phyloP scores from a whole-genome alignment of 352 stramenopile species.

The Halophytophthora batemanensis region DNA sequence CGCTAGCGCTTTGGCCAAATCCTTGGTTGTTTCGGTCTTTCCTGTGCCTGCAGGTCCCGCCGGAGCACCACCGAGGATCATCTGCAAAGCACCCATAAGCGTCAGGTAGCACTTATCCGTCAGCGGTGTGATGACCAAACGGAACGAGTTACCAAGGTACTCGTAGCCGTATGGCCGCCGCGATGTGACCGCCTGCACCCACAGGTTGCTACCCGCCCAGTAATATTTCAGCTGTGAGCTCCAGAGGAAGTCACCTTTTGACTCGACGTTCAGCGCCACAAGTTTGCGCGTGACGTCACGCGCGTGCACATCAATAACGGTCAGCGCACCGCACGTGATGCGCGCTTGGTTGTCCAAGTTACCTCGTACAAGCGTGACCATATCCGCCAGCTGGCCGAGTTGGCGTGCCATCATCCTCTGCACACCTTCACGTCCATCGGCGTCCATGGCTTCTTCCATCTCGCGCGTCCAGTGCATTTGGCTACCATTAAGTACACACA shows the following conservation, averaged over 20 bases:
- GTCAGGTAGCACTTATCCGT: slow-evolving; percentile 97
- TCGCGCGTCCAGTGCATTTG: slow-evolving; percentile 94
- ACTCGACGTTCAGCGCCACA: slow-evolving; percentile 85
- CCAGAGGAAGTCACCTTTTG: slow-evolving; percentile 87
- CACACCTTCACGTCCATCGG: slow-evolving; percentile 71
- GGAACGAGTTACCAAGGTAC: slow-evolving; percentile 95
- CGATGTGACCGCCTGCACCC: slow-evolving; percentile 89
- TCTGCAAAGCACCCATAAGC: slow-evolving; percentile 94
- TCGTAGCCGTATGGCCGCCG: slow-evolving; percentile 93
- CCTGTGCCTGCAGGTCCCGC: slow-evolving; percentile 92
- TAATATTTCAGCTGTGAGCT: slow-evolving; percentile 91
- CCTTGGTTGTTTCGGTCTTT: slow-evolving; percentile 96
- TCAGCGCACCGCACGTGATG: slow-evolving; percentile 89
- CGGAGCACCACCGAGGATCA: slow-evolving; percentile 93
- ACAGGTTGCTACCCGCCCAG: slow-evolving; percentile 88
- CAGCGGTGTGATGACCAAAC: slow-evolving; percentile 94
- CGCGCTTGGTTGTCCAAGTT: slow-evolving; percentile 85
- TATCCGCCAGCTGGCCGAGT: slow-evolving; percentile 89
- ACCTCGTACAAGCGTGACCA: slow-evolving; percentile 91
- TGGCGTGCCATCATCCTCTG: slow-evolving; percentile 77
- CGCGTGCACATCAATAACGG: slow-evolving; percentile 95
- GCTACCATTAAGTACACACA: slow-evolving; percentile 90
- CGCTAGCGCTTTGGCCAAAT: slow-evolving; percentile 92
- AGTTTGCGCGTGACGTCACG: slow-evolving; percentile 93
- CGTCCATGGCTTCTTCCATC: slow-evolving; percentile 87